phyloP scores from a whole-genome alignment of 1,284 basidiomycete species.

The Hemileia vastatrix region DNA sequence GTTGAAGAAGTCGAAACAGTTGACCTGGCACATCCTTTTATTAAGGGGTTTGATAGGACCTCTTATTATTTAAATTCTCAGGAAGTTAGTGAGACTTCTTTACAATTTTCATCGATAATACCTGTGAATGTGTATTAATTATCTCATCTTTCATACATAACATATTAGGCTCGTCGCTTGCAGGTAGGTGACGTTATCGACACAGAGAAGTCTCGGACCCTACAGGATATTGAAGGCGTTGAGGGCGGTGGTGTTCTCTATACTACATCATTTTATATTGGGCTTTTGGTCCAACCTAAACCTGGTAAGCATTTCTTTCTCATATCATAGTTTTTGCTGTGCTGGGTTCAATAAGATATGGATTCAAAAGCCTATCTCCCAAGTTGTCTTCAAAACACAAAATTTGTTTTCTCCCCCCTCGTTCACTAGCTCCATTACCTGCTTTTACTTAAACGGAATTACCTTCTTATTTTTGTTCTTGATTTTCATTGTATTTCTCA shows the following conservation, averaged over 20 bases:
- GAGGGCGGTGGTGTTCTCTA: slow-evolving; percentile 69
- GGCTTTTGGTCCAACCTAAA: slow-evolving; percentile 82
- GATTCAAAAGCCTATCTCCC: background rate
- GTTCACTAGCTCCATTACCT: too few relatives aligned
- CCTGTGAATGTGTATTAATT: background rate
- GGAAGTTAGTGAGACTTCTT: slow-evolving; percentile 41
- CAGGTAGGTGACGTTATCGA: slow-evolving; percentile 67
- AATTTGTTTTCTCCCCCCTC: too few relatives aligned
- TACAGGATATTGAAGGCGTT: slow-evolving; percentile 67
- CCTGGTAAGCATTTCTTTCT: slow-evolving; percentile 54
- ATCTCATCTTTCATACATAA: background rate
- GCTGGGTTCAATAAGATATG: background rate
- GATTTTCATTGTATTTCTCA: background rate
- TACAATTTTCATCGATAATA: slow-evolving; percentile 30
- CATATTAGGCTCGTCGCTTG: background rate
- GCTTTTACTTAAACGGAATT: slow-evolving; percentile 48
- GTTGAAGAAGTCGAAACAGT: slow-evolving; percentile 89
- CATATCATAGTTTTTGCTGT: background rate
- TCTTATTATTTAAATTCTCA: slow-evolving; percentile 74
- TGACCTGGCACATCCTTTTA: slow-evolving; percentile 84
- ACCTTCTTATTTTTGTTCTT: background rate
- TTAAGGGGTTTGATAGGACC: slow-evolving; percentile 83
- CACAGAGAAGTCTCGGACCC: slow-evolving; percentile 60
- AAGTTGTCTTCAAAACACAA: background rate
- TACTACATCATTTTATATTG: slow-evolving; percentile 94